phyloP scores from a whole-genome alignment of 257 asterid genomes.

The Gardenia jasminoides region DNA sequence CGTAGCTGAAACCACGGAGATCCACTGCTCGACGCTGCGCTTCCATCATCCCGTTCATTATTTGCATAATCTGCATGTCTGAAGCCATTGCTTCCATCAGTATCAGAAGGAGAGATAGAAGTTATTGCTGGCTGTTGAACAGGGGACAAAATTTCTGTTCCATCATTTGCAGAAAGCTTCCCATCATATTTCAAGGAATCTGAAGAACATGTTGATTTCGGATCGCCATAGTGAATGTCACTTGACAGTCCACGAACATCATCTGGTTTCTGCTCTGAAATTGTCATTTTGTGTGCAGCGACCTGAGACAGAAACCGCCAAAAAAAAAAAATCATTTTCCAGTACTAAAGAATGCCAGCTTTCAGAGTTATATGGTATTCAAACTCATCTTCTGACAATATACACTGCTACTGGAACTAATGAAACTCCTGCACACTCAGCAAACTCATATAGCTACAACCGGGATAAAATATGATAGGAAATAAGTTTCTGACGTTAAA shows the following conservation, averaged over 20 bases:
- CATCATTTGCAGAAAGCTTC: slow-evolving; percentile 35
- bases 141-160: slow-evolving; percentile 34
- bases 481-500: background rate
- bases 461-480: background rate
- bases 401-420: background rate
- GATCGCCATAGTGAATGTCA: slow-evolving; percentile 21
- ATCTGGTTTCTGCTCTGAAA: slow-evolving; percentile 15
- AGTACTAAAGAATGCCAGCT: background rate
- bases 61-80: slow-evolving; percentile 35
- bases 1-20: slow-evolving; percentile 87
- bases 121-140: slow-evolving; percentile 39
- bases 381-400: background rate
- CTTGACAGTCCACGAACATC: background rate
- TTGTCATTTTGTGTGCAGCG: slow-evolving; percentile 33
- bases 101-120: slow-evolving; percentile 40
- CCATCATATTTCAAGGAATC: slow-evolving; percentile 40
- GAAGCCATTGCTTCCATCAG: slow-evolving; percentile 39
- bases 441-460: background rate
- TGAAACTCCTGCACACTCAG: background rate
- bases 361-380: background rate
- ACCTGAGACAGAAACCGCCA: slow-evolving; percentile 31
- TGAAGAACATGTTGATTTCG: slow-evolving; percentile 40
- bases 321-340: background rate
- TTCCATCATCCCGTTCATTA: slow-evolving; percentile 83
- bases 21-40: slow-evolving; percentile 95